Percentiles rank a stretch among this genome's conserved stretches.
phyloP scores from a whole-genome alignment of 2,329 filamentous ascomycete species.

The Diaporthe sp. region DNA sequence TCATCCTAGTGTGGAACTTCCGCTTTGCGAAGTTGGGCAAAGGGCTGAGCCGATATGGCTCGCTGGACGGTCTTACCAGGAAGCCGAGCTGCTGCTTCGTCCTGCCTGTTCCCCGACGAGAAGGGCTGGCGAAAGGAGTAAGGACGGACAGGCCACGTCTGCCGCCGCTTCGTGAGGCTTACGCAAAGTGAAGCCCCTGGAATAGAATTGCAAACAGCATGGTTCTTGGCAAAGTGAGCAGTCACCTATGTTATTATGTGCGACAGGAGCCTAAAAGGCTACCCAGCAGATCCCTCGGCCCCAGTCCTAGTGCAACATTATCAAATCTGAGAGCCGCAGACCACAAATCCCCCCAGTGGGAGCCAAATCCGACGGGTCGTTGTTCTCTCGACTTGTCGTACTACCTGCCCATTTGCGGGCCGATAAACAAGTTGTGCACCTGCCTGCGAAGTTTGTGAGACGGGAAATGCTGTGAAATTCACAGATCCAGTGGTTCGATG shows the following conservation, averaged over 20 bases:
- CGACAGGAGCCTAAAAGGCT: not conserved
- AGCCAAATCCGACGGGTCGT: not conserved
- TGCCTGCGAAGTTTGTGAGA: not conserved
- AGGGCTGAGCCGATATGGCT: not conserved
- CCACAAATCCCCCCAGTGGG: not conserved
- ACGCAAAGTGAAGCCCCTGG: not conserved
- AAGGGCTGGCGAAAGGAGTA: not conserved
- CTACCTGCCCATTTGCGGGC: not conserved
- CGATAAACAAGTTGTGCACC: not conserved
- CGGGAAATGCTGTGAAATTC: not conserved
- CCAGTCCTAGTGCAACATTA: not conserved
- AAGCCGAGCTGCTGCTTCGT: constrained; percentile 10
- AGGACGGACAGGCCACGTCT: not conserved
- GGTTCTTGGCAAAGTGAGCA: not conserved
- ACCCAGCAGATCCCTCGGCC: not conserved
- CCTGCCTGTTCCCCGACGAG: not conserved
- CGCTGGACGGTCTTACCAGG: constrained; percentile 1
- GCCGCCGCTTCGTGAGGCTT: constrained; percentile 4
- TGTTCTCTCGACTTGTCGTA: not conserved
- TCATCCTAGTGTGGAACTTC: not conserved
- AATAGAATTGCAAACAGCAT: not conserved
- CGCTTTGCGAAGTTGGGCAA: not conserved
- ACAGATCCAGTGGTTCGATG: not conserved
- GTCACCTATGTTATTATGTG: not conserved
- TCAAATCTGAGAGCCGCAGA: not conserved